Evolutionary conservation across 495 filamentous ascomycete species (phyloP).

Genomic region (Clavariopsis aquatica): DNA sequence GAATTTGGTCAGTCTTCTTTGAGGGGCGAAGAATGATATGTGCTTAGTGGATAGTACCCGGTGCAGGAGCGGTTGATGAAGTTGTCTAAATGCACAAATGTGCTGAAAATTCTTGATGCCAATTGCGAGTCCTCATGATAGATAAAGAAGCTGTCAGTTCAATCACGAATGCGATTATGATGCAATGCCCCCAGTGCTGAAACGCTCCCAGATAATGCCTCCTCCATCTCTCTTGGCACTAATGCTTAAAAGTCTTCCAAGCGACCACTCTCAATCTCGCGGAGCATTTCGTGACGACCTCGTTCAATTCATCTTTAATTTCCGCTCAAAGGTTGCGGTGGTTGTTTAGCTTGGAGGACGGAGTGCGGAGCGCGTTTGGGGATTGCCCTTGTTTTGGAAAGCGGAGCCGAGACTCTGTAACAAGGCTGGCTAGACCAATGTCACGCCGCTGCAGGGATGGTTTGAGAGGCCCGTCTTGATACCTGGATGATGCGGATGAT

Average conservation of each 20-base stretch:
- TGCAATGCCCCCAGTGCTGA: neutral
- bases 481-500: conserved; percentile 15
- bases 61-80: neutral
- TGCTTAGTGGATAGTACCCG: neutral
- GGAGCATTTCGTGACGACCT: neutral
- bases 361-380: neutral
- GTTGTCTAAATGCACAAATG: neutral
- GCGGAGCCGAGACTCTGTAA: conserved; percentile 16
- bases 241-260: conserved; percentile 3
- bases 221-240: neutral
- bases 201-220: conserved; percentile 20
- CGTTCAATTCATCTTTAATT: neutral
- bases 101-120: neutral
- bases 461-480: conserved; percentile 18
- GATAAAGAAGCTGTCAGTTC: neutral
- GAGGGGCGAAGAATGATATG: too few relatives aligned
- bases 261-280: neutral
- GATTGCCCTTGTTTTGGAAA: neutral
- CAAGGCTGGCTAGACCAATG: neutral
- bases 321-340: neutral
- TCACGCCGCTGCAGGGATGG: conserved; percentile 8
- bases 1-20: too few relatives aligned
- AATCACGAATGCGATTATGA: neutral
- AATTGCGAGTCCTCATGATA: neutral
- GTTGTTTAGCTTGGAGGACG: neutral